These are phyloP conservation scores for Picea abies DNA, from an alignment of 83 land plant species.

Conservation along the genomic window DNA sequence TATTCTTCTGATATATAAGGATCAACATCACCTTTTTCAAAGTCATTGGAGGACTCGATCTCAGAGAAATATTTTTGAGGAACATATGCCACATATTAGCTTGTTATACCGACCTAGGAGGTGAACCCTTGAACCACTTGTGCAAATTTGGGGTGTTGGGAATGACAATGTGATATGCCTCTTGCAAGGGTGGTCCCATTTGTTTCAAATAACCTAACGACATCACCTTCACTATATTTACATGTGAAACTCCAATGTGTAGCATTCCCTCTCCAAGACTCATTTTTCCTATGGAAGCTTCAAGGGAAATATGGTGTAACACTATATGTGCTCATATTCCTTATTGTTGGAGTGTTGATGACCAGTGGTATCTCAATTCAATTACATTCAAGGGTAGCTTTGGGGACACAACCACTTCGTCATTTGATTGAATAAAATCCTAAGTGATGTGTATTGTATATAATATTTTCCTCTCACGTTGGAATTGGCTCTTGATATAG, in stretches of 20 bases:
- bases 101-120: background rate
- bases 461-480: no score
- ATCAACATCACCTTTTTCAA: background rate
- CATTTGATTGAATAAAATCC: no score
- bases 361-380: no score
- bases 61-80: no score
- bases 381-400: no score
- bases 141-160: background rate
- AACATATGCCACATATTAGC: background rate
- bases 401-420: no score
- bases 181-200: background rate
- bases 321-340: no score
- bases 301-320: background rate
- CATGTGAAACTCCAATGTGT: background rate
- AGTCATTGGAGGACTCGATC: no score
- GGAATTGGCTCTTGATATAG: no score
- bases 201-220: background rate
- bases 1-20: background rate
- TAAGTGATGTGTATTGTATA: no score
- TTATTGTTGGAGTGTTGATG: no score
- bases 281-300: background rate
- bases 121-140: background rate
- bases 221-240: background rate
- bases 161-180: background rate
- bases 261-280: background rate